Evolutionary conservation across 2,329 filamentous ascomycete species (phyloP).

Genomic region (Trichoderma citrinoviride): DNA sequence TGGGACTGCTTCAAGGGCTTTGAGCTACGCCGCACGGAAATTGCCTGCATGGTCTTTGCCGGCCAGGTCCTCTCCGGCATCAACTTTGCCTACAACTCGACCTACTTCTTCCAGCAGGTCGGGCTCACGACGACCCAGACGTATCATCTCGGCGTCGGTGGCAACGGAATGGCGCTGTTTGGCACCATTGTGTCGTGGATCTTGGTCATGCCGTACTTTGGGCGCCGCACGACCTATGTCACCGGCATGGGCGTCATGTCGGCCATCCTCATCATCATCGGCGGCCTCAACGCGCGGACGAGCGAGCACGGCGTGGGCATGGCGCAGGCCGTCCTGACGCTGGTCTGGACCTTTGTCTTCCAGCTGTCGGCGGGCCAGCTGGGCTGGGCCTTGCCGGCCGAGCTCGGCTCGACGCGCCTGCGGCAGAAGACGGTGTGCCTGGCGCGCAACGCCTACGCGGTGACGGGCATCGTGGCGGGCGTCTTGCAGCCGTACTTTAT

Average conservation of each 20-base stretch:
- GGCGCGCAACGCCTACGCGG: slow-evolving; percentile 43
- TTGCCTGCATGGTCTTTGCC: slow-evolving; percentile 36
- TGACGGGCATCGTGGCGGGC: slow-evolving; percentile 50
- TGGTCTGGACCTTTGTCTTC: slow-evolving; percentile 37
- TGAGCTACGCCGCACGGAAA: slow-evolving; percentile 51
- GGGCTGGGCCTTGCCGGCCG: slow-evolving; percentile 35
- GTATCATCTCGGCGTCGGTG: slow-evolving; percentile 40
- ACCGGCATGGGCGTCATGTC: slow-evolving; percentile 44
- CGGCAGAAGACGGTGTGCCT: slow-evolving; percentile 55
- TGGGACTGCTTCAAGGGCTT: slow-evolving; percentile 44
- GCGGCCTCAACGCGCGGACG: slow-evolving; percentile 39
- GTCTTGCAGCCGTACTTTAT: slow-evolving; percentile 50
- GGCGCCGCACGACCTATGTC: slow-evolving; percentile 45
- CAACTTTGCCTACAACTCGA: slow-evolving; percentile 38
- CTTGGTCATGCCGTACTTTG: slow-evolving; percentile 41
- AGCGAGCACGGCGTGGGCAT: slow-evolving; percentile 32
- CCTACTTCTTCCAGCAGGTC: slow-evolving; percentile 40
- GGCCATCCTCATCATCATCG: slow-evolving; percentile 40
- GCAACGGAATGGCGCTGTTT: slow-evolving; percentile 40
- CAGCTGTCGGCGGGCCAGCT: slow-evolving; percentile 41
- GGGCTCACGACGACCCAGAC: slow-evolving; percentile 33
- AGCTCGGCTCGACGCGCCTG: slow-evolving; percentile 51
- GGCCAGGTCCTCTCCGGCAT: slow-evolving; percentile 19
- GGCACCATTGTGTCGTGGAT: slow-evolving; percentile 47
- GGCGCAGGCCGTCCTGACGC: slow-evolving; percentile 36